Percentiles rank a stretch among this genome's conserved stretches.
phyloP scores from a whole-genome alignment of 345 rosid species.

The Populus ilicifolia region DNA sequence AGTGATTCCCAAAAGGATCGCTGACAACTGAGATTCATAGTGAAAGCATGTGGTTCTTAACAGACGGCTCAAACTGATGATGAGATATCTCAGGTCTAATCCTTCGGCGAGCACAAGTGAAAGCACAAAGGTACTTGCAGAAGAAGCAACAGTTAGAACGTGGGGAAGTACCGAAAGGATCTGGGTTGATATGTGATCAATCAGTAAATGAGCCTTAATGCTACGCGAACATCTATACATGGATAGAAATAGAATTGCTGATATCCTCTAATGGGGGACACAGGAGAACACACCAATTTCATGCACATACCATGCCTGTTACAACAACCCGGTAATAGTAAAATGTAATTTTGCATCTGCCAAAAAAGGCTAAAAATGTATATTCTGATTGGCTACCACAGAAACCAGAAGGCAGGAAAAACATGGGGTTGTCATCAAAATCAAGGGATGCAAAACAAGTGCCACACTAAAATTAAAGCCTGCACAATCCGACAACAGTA shows the following conservation, averaged over 20 bases:
- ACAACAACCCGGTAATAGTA: neutral
- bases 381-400: neutral
- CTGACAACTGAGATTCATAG: too few relatives aligned
- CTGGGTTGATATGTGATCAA: too few relatives aligned
- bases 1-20: neutral
- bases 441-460: neutral
- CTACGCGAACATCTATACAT: neutral
- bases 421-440: neutral
- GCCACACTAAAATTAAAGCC: conserved; percentile 1
- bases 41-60: too few relatives aligned
- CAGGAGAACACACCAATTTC: neutral
- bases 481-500: neutral
- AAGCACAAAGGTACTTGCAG: too few relatives aligned
- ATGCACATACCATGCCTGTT: neutral
- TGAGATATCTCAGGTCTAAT: too few relatives aligned
- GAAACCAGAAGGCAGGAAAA: neutral
- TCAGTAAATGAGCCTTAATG: neutral
- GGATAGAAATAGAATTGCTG: neutral
- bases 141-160: too few relatives aligned
- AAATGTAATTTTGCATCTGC: neutral
- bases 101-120: too few relatives aligned
- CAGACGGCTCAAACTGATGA: too few relatives aligned
- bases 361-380: neutral
- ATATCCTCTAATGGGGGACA: neutral
- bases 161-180: too few relatives aligned